Conservation (phyloP, 495 filamentous ascomycete species). For the Penicillium simplicissimum region DNA sequence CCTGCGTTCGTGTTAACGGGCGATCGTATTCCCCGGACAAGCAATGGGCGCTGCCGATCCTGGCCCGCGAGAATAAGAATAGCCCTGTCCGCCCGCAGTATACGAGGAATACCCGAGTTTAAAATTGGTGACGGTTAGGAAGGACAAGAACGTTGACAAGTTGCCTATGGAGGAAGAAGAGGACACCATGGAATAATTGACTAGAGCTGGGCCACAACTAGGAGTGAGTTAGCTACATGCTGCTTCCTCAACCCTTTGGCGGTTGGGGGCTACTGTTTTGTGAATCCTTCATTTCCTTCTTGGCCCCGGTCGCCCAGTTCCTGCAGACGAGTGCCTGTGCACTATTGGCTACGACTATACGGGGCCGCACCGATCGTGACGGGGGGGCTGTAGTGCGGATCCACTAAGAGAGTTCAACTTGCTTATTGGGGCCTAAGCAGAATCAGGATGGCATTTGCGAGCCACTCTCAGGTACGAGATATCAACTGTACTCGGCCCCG, state of each 20-base stretch:
- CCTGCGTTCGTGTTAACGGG: slow-evolving; percentile 2
- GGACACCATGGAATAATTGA: background rate
- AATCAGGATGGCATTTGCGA: background rate
- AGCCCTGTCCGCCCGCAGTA: background rate
- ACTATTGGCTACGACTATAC: background rate
- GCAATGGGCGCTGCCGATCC: slow-evolving; percentile 3
- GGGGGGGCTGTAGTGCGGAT: background rate
- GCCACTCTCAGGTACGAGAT: background rate
- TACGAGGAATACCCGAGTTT: background rate
- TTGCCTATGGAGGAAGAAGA: background rate
- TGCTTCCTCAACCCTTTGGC: background rate
- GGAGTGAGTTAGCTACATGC: background rate
- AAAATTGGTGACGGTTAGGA: background rate
- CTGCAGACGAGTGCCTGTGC: background rate
- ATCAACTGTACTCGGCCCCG: background rate
- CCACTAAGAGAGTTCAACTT: background rate
- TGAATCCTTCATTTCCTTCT: background rate
- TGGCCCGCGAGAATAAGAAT: slow-evolving; percentile 2
- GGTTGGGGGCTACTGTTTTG: background rate
- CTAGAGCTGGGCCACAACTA: background rate
- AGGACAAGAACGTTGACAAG: background rate
- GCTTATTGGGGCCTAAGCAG: slow-evolving; percentile 3
- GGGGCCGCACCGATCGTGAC: background rate
- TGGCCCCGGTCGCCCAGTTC: background rate
- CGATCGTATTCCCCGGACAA: slow-evolving; percentile 5